Conservation (phyloP, 176 grass and related monocot genomes). For the Aegilops bicornis region DNA sequence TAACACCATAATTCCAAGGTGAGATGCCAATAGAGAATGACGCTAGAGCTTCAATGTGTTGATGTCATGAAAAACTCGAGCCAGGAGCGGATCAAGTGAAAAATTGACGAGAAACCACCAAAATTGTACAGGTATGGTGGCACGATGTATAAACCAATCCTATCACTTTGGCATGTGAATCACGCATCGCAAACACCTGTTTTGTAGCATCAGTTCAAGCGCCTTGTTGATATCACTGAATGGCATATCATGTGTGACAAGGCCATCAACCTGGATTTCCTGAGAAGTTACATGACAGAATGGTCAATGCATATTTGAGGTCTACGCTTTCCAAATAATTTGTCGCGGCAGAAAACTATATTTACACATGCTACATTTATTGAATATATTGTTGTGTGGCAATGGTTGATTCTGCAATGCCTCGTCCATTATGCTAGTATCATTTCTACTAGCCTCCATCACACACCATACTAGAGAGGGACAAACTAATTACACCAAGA, state of each 20-base stretch:
- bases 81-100: conserved; percentile 5
- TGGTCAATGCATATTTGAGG: conserved; percentile 7
- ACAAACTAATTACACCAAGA: neutral
- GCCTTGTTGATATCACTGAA: conserved; percentile 78
- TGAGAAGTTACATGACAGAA: conserved; percentile 38
- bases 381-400: neutral
- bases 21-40: neutral
- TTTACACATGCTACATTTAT: neutral
- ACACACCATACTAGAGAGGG: neutral
- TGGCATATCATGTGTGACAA: conserved; percentile 86
- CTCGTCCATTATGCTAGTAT: neutral
- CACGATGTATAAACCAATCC: conserved; percentile 6
- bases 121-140: conserved; percentile 28
- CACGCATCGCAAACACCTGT: conserved; percentile 86
- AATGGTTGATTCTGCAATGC: neutral
- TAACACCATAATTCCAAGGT: conserved; percentile 12
- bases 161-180: conserved; percentile 70
- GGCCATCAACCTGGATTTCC: conserved; percentile 85
- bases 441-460: neutral
- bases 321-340: conserved; percentile 23
- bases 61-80: neutral
- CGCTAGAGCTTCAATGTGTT: neutral
- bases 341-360: neutral
- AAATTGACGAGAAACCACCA: conserved; percentile 21
- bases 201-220: conserved; percentile 77